Evolutionary conservation across 75 land plant species (phyloP).

Genomic region (Cunninghamia lanceolata): DNA sequence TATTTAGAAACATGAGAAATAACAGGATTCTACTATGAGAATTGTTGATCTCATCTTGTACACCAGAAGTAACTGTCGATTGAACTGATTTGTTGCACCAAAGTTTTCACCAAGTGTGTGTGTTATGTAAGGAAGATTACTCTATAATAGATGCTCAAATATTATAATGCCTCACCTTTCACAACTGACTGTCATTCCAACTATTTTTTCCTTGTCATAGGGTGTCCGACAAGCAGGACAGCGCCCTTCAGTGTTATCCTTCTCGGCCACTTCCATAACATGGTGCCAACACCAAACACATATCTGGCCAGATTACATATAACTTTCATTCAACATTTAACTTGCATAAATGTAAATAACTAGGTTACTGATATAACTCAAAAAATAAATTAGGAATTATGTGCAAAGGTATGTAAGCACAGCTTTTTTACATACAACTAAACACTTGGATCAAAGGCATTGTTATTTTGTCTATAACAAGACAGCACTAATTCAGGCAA

Average conservation of each 20-base stretch:
- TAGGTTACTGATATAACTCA: neutral
- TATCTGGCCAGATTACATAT: constrained; percentile 36
- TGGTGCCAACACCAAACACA: constrained; percentile 97
- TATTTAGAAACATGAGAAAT: neutral
- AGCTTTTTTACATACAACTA: neutral
- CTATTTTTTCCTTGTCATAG: constrained; percentile 88
- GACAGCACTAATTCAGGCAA: neutral
- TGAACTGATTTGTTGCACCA: neutral
- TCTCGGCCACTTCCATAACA: constrained; percentile 78
- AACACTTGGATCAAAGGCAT: neutral
- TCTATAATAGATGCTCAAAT: neutral
- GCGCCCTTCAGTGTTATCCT: constrained; percentile 77
- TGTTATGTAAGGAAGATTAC: neutral
- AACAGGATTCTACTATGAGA: neutral
- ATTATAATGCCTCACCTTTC: constrained; percentile 37
- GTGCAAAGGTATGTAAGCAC: neutral
- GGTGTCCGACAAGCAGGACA: constrained; percentile 83
- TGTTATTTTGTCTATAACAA: neutral
- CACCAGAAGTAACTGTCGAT: neutral
- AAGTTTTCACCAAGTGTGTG: neutral
- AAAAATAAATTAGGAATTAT: neutral
- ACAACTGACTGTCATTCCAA: constrained; percentile 52
- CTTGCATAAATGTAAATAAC: neutral
- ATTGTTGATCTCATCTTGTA: neutral
- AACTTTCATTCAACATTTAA: neutral